Evolutionary conservation across 495 filamentous ascomycete genomes (phyloP), one percentile per base, ranked within the genome.

Genomic region (Usnea hakonensis): DNA sequence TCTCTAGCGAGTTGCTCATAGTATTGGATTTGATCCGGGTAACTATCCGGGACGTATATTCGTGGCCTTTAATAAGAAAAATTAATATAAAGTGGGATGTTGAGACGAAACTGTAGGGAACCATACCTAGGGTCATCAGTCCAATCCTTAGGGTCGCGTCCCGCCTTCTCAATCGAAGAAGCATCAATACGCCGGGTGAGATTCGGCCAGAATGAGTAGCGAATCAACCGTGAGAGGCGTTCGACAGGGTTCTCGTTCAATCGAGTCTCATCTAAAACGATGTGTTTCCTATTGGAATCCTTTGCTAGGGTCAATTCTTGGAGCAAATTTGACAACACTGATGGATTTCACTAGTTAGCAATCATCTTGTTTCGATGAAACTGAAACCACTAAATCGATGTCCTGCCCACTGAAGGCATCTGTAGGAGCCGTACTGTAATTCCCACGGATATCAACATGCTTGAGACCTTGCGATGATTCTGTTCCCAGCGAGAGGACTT

Each of bases 221-320:
- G 86, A 70, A 98, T 95, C 43, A 96, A 76, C 40, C 93, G 86
- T 1, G 85, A 85, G 21, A 98, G 81, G 19, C 93, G 86, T 63
- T 88, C 84, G 21, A 96, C 91, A 0, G 94, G 93, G 67, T 96
- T 96, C 76, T 98, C 93, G 68, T 89, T 94, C 52, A 98, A 78
- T 28, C 92, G 83, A 14, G 87, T 86, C 68, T 95, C 90, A 67
- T 98, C 91, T 19, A 98, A 85, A 38, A 96, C 79, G 66, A 96
- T 90, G 58, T 87, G 80, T 75, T 90, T 89, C 26, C 88, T 85
- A 60, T 90, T 91, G 70, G 88, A 90, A 67, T 91, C 87, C 76
- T 93, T 84, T 38, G 94, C 94, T 61, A 97, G 82, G 8, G 87
- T 90, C 58, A 97, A 79, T 74, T 98, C 93, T 72, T 98, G 93